Conservation (phyloP, 2,329 filamentous ascomycete genomes). For the Talaromyces sp. region DNA sequence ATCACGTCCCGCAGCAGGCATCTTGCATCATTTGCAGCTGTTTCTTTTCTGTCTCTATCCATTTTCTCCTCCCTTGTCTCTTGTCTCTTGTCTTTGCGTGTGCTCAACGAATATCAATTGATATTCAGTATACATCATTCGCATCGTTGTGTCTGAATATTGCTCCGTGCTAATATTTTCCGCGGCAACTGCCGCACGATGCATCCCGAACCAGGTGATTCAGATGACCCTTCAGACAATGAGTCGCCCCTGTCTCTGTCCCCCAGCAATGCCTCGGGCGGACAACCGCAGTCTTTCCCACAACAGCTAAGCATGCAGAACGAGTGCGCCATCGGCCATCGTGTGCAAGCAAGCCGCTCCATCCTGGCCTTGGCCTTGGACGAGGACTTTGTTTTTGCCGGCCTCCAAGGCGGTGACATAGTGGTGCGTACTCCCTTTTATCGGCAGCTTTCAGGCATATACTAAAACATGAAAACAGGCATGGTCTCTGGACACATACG, state of each 20-base stretch:
- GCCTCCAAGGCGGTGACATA: constrained; percentile 90
- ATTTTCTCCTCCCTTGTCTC: not conserved
- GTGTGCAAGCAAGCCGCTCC: constrained; percentile 37
- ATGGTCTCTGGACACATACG: constrained; percentile 85
- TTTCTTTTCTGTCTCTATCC: not conserved
- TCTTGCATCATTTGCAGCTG: not conserved
- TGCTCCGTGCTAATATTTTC: not conserved
- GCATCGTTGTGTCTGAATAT: not conserved
- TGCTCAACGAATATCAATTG: not conserved
- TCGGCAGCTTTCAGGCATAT: not conserved
- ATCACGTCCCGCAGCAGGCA: not conserved
- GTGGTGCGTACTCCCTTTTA: constrained; percentile 47
- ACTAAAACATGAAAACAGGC: constrained; percentile 39
- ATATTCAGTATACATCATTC: not conserved
- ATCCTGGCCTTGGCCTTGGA: constrained; percentile 75
- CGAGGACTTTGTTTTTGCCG: constrained; percentile 78
- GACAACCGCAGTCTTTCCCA: not conserved
- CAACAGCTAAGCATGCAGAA: constrained; percentile 18
- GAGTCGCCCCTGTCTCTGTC: constrained; percentile 31
- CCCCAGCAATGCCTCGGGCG: constrained; percentile 21
- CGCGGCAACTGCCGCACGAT: constrained; percentile 7
- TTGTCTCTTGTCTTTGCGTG: not conserved
- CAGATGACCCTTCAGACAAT: constrained; percentile 29
- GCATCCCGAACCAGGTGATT: constrained; percentile 33
- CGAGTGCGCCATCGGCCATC: constrained; percentile 39